phyloP scores from a whole-genome alignment of 495 filamentous ascomycete genomes.

The Aspergillus olivimuriae region DNA sequence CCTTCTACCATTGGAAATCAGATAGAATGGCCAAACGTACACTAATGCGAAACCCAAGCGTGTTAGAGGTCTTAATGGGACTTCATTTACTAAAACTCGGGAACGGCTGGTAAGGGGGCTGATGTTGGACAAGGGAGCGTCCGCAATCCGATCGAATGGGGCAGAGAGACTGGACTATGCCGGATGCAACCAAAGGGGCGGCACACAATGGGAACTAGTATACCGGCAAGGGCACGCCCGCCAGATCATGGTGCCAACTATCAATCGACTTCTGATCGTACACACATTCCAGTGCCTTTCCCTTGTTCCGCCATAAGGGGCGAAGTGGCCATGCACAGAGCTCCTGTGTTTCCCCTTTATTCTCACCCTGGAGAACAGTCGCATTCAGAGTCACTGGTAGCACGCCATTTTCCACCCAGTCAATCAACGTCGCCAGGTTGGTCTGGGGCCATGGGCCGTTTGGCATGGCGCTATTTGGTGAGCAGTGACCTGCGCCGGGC shows the following conservation, averaged over 20 bases:
- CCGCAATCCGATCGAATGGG: too few species aligned
- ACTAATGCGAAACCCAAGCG: too few species aligned
- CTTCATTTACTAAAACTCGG: too few species aligned
- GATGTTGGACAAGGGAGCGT: too few species aligned
- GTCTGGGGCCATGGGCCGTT: slow-evolving; percentile 41
- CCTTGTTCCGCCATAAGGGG: slow-evolving; percentile 35
- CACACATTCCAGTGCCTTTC: slow-evolving; percentile 34
- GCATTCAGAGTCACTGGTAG: slow-evolving; percentile 35
- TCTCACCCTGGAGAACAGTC: slow-evolving; percentile 25
- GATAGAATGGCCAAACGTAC: too few species aligned
- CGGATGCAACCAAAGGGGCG: too few species aligned
- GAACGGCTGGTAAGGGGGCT: too few species aligned
- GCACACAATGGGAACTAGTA: too few species aligned
- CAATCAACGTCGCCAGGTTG: slow-evolving; percentile 39
- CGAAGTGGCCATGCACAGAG: slow-evolving; percentile 45
- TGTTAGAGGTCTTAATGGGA: too few species aligned
- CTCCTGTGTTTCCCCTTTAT: slow-evolving; percentile 33
- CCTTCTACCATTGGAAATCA: too few species aligned
- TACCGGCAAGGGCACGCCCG: slow-evolving; percentile 24
- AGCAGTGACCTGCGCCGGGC: slow-evolving; percentile 46
- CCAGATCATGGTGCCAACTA: slow-evolving; percentile 32
- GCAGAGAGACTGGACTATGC: too few species aligned
- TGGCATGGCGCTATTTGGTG: slow-evolving; percentile 36
- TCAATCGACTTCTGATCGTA: slow-evolving; percentile 35
- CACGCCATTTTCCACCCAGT: slow-evolving; percentile 48